Percentiles rank a stretch among this genome's conserved stretches.
Conservation (phyloP, 208 protist genomes). For the Strigomonas culicis region DNA sequence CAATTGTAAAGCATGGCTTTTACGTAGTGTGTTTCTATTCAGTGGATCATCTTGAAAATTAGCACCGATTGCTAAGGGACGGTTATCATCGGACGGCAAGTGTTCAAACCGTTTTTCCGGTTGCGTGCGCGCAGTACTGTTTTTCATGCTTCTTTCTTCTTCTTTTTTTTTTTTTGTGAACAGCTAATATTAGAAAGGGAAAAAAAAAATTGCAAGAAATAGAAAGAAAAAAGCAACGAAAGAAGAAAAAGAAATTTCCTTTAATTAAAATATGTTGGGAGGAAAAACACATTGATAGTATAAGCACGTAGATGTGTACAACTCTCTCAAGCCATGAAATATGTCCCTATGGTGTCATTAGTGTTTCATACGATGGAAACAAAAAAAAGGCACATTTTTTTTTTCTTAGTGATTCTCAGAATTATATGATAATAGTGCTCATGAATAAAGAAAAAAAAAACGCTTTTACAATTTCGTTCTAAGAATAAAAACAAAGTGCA, state of each 20-base stretch:
- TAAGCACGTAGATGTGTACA: neutral
- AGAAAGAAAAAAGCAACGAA: neutral
- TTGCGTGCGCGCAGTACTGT: constrained; percentile 67
- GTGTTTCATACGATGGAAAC: constrained; percentile 1
- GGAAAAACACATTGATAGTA: too few species aligned
- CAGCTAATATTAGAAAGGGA: constrained; percentile 2
- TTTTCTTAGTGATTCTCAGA: neutral
- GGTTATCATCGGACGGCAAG: constrained; percentile 59
- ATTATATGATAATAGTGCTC: constrained; percentile 1
- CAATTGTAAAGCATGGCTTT: constrained; percentile 76
- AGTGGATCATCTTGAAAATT: constrained; percentile 92
- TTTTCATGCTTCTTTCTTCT: constrained; percentile 19
- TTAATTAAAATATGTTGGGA: neutral
- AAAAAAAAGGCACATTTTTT: constrained; percentile 8
- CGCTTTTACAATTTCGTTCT: neutral
- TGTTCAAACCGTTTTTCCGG: constrained; percentile 54
- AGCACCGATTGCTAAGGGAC: constrained; percentile 73
- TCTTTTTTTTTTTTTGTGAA: constrained; percentile 10
- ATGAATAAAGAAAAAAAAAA: constrained; percentile 1
- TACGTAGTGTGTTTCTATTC: constrained; percentile 67
- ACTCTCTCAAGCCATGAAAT: neutral
- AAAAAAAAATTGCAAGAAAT: neutral
- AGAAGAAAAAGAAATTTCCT: neutral
- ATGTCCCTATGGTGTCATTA: neutral
- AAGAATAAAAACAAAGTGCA: too few species aligned